These are phyloP conservation scores for Ensete ventricosum DNA, from an alignment of 176 grass and related monocot species.

Conservation along the genomic window DNA sequence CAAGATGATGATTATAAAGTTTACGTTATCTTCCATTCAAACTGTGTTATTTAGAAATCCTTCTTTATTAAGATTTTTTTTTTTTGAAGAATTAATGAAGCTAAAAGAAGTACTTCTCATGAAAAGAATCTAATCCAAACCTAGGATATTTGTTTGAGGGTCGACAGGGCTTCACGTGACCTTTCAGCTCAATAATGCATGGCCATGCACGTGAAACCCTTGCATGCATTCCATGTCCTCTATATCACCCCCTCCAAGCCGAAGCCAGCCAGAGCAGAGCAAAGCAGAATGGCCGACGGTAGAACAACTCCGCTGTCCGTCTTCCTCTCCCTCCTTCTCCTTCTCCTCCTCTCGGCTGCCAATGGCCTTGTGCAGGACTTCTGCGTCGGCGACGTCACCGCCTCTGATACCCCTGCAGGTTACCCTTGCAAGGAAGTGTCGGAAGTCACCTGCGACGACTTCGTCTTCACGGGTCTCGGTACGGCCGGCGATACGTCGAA, in stretches of 20 bases:
- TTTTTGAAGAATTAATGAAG: too few relatives aligned
- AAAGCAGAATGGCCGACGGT: not conserved
- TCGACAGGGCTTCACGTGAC: not conserved
- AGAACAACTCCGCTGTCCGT: not conserved
- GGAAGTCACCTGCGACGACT: not conserved
- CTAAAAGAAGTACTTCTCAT: not conserved
- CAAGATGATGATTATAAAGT: too few relatives aligned
- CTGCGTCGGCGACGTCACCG: not conserved
- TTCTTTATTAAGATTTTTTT: too few relatives aligned
- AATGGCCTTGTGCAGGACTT: not conserved
- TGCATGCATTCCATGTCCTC: not conserved
- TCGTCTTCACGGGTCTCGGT: conserved; percentile 12
- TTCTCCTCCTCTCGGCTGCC: not conserved
- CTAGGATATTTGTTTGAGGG: too few relatives aligned
- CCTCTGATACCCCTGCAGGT: not conserved
- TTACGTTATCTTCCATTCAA: too few relatives aligned
- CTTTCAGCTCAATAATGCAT: not conserved
- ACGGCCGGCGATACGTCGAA: conserved; percentile 1
- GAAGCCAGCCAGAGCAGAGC: not conserved
- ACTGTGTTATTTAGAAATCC: too few relatives aligned
- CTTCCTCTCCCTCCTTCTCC: not conserved
- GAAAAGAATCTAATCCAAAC: not conserved
- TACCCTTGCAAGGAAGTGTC: conserved; percentile 14
- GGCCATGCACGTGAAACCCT: not conserved
- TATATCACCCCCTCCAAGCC: not conserved